These are phyloP conservation scores for Apiospora rasikravindrae DNA, from an alignment of 2,329 filamentous ascomycete species.

Conservation along the genomic window DNA sequence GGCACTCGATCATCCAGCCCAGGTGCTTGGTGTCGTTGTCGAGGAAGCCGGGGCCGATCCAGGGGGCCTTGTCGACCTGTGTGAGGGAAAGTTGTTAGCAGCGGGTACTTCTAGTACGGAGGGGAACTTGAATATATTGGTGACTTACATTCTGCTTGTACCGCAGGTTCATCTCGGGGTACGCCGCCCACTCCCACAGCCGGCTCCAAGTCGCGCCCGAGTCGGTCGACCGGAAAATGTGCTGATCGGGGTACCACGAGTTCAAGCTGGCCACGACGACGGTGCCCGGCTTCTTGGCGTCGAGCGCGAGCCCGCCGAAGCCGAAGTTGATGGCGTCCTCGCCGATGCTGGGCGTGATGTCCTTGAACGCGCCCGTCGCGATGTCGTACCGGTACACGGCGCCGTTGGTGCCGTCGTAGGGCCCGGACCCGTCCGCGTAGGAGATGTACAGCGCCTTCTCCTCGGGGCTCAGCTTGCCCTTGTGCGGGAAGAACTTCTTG, in stretches of 20 bases:
- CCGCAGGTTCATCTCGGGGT: conserved; percentile 51
- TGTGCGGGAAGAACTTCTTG: conserved; percentile 57
- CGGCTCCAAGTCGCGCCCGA: conserved; percentile 59
- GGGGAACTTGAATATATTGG: no score
- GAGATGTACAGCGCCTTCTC: conserved; percentile 61
- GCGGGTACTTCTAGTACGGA: background rate
- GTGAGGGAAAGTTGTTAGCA: conserved; percentile 17
- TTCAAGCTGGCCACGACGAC: conserved; percentile 62
- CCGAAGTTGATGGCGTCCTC: conserved; percentile 55
- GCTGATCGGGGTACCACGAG: conserved; percentile 64
- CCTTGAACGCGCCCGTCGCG: conserved; percentile 51
- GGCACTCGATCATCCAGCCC: conserved; percentile 66
- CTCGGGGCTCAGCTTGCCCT: conserved; percentile 53
- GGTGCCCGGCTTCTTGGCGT: conserved; percentile 59
- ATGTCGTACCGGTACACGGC: conserved; percentile 62
- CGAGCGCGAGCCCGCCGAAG: conserved; percentile 61
- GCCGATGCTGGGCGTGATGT: conserved; percentile 61
- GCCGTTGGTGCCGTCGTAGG: conserved; percentile 60
- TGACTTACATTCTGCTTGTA: conserved; percentile 43
- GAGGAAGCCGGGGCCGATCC: conserved; percentile 57
- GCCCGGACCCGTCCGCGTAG: conserved; percentile 60
- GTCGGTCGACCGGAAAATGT: conserved; percentile 60
- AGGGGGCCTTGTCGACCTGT: conserved; percentile 53
- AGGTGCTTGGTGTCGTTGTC: conserved; percentile 54
- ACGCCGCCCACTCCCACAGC: conserved; percentile 57